A percentile compares a stretch with the other conserved stretches of the same genome.
These are phyloP conservation scores for Russula virescens DNA, from an alignment of 768 basidiomycete genomes.

Conservation along the genomic window DNA sequence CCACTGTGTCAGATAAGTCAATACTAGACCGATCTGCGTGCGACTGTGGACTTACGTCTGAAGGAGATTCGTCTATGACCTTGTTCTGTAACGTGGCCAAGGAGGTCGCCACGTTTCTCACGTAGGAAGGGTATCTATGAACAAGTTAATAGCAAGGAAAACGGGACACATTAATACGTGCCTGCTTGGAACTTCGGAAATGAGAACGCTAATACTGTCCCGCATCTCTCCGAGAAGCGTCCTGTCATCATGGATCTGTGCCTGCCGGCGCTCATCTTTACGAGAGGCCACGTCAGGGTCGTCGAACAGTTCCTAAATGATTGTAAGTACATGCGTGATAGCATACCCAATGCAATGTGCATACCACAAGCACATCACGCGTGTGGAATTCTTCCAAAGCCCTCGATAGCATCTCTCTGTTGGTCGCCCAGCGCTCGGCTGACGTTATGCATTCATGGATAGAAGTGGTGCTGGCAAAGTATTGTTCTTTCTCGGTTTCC, in stretches of 20 bases:
- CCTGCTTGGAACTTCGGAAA: background rate
- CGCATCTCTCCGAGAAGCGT: constrained; percentile 7
- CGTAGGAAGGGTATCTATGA: constrained; percentile 7
- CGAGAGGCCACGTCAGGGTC: background rate
- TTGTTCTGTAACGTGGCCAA: background rate
- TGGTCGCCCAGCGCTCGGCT: constrained; percentile 2
- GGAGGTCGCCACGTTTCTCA: background rate
- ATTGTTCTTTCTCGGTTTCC: constrained; percentile 10
- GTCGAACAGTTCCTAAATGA: background rate
- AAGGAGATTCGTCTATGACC: background rate
- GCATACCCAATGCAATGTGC: background rate
- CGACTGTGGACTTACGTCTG: background rate
- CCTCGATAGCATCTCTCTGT: constrained; percentile 1
- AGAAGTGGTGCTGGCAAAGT: background rate
- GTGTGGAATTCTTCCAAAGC: constrained; percentile 4
- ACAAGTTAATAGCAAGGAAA: background rate
- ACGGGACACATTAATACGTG: background rate
- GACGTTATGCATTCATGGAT: background rate
- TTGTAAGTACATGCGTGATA: background rate
- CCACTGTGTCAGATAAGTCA: constrained; percentile 12
- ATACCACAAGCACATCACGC: background rate
- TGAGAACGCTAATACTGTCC: background rate
- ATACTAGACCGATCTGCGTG: background rate
- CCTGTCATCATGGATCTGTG: constrained; percentile 11
- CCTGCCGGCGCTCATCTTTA: constrained; percentile 2